Evolutionary conservation across 305 asterid genomes (phyloP).

Genomic region (Fraxinus paxiana): DNA sequence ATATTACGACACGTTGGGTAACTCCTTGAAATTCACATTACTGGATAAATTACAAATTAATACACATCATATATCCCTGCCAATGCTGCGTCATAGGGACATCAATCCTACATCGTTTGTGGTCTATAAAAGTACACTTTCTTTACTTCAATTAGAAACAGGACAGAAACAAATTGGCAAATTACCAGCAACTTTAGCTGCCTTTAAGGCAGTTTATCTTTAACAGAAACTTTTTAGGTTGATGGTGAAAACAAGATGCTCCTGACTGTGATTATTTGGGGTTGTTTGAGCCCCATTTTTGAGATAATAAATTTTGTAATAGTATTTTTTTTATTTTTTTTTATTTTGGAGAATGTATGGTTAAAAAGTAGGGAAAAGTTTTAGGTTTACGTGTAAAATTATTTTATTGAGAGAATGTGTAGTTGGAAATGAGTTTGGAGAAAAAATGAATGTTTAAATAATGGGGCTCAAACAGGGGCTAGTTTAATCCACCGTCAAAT

Average conservation of each 20-base stretch:
- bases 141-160: background rate
- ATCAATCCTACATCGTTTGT: background rate
- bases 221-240: background rate
- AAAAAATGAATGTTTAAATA: too few relatives aligned
- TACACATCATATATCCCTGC: background rate
- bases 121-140: background rate
- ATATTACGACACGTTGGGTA: constrained; percentile 6
- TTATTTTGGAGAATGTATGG: background rate
- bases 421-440: background rate
- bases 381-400: background rate
- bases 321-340: background rate
- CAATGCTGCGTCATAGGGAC: background rate
- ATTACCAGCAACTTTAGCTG: background rate
- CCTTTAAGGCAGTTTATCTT: background rate
- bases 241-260: background rate
- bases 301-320: too few relatives aligned
- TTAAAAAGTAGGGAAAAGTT: background rate
- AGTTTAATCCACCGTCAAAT: background rate
- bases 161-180: background rate
- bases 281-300: background rate
- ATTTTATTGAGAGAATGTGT: background rate
- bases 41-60: constrained; percentile 8
- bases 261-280: background rate
- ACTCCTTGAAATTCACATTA: background rate
- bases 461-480: background rate